Evolutionary conservation across 1,139 yeast species (phyloP).

Genomic region (Geotrichum histeridarum): DNA sequence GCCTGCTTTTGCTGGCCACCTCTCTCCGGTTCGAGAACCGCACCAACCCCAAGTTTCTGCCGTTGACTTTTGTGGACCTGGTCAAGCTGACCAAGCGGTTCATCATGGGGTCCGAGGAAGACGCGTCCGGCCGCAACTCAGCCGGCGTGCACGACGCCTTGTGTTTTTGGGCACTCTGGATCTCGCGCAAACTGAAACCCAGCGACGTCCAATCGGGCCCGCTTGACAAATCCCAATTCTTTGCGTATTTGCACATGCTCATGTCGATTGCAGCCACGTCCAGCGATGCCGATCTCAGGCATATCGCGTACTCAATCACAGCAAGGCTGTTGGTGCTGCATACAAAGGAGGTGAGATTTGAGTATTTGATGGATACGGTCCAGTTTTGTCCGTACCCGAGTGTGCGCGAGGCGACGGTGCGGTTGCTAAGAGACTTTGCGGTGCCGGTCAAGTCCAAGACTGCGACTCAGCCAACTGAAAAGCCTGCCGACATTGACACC

Average conservation of each 20-base stretch:
- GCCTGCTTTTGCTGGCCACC: conserved; percentile 35
- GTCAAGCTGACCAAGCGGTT: conserved; percentile 23
- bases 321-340: conserved; percentile 46
- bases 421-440: conserved; percentile 48
- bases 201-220: conserved; percentile 20
- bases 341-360: conserved; percentile 54
- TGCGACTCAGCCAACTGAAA: not conserved
- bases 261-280: conserved; percentile 23
- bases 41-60: conserved; percentile 19
- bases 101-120: conserved; percentile 20
- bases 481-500: not conserved
- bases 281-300: conserved; percentile 36
- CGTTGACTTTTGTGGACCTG: conserved; percentile 26
- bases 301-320: conserved; percentile 32
- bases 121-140: conserved; percentile 35
- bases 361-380: conserved; percentile 61
- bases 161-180: conserved; percentile 44
- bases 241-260: conserved; percentile 46
- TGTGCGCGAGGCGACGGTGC: conserved; percentile 55
- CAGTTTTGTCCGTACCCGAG: conserved; percentile 62
- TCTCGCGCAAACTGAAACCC: conserved; percentile 33
- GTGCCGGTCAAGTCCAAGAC: not conserved
- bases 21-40: conserved; percentile 32
- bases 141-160: conserved; percentile 40
- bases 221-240: conserved; percentile 26